Percentiles rank a stretch among this genome's conserved stretches.
These are phyloP conservation scores for Trypethelium eluteriae DNA, from an alignment of 495 filamentous ascomycete genomes.

Conservation along the genomic window DNA sequence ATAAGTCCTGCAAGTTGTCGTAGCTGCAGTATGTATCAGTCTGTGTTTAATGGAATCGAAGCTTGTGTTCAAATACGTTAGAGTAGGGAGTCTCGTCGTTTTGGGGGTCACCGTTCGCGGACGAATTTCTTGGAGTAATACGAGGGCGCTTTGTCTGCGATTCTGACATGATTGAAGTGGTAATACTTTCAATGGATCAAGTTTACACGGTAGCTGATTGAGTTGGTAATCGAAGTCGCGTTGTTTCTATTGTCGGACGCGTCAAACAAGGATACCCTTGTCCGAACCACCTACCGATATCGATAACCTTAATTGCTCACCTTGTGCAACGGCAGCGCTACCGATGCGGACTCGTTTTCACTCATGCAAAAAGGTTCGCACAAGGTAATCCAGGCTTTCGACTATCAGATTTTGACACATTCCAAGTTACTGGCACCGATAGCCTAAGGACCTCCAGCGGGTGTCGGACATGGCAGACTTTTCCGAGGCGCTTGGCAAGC, in stretches of 20 bases:
- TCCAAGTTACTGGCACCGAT: not conserved
- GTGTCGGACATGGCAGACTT: not conserved
- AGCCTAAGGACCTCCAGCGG: not conserved
- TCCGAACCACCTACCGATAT: not conserved
- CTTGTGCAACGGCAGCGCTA: not conserved
- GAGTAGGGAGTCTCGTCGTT: conserved; percentile 11
- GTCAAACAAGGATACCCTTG: conserved; percentile 2
- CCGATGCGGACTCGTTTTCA: not conserved
- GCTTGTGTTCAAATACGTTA: not conserved
- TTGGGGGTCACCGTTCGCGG: not conserved
- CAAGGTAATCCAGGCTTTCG: not conserved
- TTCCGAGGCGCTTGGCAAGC: conserved; percentile 1
- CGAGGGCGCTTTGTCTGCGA: conserved; percentile 6
- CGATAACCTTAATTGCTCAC: not conserved
- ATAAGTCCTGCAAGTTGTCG: conserved; percentile 9
- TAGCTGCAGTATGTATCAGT: not conserved
- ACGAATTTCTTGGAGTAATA: conserved; percentile 11
- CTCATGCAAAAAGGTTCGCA: not conserved
- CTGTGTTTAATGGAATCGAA: not conserved
- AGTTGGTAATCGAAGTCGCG: not conserved
- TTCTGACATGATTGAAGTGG: conserved; percentile 1
- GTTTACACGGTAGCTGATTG: not conserved
- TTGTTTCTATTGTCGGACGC: not conserved
- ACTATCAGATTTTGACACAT: conserved; percentile 1
- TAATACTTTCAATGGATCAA: not conserved